These are phyloP conservation scores for Verticillium alfalfae DNA, from an alignment of 2,329 filamentous ascomycete genomes.

Conservation along the genomic window DNA sequence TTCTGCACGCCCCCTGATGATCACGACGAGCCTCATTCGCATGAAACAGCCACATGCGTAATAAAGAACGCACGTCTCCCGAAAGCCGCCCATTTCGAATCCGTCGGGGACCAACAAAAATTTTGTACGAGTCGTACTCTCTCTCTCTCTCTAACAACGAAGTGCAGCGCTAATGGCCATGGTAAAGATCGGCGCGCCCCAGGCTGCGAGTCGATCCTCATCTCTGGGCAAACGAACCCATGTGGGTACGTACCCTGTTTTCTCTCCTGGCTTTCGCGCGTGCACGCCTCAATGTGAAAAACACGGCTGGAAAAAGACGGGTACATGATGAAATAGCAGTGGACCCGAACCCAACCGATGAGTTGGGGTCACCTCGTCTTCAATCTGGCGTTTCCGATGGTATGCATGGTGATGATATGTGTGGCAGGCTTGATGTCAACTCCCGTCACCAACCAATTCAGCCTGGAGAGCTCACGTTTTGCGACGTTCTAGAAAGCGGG, in stretches of 20 bases:
- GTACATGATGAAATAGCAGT: no score
- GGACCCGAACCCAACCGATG: no score
- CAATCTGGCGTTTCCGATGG: no score
- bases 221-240: background rate
- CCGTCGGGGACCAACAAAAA: background rate
- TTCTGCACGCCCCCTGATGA: constrained; percentile 1
- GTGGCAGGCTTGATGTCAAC: no score
- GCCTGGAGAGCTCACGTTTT: no score
- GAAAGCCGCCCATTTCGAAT: background rate
- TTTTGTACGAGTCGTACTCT: no score
- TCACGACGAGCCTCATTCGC: background rate
- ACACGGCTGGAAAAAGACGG: background rate
- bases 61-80: background rate
- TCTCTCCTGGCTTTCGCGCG: no score
- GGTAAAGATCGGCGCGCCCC: background rate
- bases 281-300: background rate
- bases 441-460: no score
- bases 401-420: no score
- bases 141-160: background rate
- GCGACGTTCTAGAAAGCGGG: no score
- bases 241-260: background rate
- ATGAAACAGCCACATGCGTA: background rate
- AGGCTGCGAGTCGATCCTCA: background rate
- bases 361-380: no score
- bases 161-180: background rate